These are phyloP conservation scores for Elsinoe batatas DNA, from an alignment of 2,329 filamentous ascomycete genomes.

Conservation along the genomic window DNA sequence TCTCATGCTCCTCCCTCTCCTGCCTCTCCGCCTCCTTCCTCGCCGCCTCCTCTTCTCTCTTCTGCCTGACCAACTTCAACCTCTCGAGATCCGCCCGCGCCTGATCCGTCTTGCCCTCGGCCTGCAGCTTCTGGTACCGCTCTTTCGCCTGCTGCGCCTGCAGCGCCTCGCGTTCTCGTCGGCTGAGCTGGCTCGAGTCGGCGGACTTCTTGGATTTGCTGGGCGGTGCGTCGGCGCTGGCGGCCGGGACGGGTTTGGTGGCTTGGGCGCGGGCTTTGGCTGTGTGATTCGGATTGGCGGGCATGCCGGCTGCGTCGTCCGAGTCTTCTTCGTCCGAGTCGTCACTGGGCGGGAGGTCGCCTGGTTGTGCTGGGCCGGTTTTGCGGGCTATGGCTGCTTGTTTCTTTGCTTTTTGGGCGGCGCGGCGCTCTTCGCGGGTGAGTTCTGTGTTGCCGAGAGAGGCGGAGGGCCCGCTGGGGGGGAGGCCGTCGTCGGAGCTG, in stretches of 20 bases:
- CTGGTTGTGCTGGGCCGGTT: slow-evolving; percentile 62
- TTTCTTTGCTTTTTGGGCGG: slow-evolving; percentile 82
- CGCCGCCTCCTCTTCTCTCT: slow-evolving; percentile 72
- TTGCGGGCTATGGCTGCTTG: slow-evolving; percentile 74
- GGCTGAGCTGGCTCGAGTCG: slow-evolving; percentile 48
- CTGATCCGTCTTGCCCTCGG: slow-evolving; percentile 93
- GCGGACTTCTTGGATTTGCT: slow-evolving; percentile 48
- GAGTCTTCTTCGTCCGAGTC: slow-evolving; percentile 50
- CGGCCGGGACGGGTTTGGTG: slow-evolving; percentile 37
- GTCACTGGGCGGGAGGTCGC: slow-evolving; percentile 66
- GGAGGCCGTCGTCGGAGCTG: slow-evolving; percentile 30
- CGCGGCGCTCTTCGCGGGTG: slow-evolving; percentile 80
- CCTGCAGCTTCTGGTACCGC: slow-evolving; percentile 82
- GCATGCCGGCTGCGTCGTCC: slow-evolving; percentile 51
- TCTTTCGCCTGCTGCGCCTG: slow-evolving; percentile 84
- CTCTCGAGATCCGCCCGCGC: slow-evolving; percentile 81
- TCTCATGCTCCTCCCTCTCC: slow-evolving; percentile 46
- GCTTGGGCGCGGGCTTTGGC: slow-evolving; percentile 60
- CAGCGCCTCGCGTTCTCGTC: slow-evolving; percentile 65
- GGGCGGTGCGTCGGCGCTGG: slow-evolving; percentile 36
- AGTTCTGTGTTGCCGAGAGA: slow-evolving; percentile 38
- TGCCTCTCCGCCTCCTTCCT: slow-evolving; percentile 61
- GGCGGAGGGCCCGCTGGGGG: not conserved
- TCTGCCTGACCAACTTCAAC: slow-evolving; percentile 70
- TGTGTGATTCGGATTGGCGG: slow-evolving; percentile 83